Base-by-base conservation (phyloP, 2,329 filamentous ascomycete species). In the Massarina eburnea region DNA sequence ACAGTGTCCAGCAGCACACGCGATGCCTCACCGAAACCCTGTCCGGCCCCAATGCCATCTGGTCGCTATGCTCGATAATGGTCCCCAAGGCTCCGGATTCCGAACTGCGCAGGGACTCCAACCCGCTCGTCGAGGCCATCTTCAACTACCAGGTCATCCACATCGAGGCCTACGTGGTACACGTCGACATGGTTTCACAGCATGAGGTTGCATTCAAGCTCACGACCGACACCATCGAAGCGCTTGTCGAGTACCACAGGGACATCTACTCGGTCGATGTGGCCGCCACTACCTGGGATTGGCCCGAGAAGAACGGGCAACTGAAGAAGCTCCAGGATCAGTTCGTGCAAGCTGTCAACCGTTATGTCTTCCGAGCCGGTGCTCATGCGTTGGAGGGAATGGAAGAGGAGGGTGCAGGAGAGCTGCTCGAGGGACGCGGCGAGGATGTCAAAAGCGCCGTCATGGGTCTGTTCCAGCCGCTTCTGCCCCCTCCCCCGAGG, bases 191-290 rank as follows among this genome's bases (percentile, higher is more conserved):
- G 91, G 92, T 99, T 49, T 84, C 95, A 64, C 88, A 91, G 73
- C 94, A 95, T 71, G 94, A 97, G 77, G 91, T 99, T 65, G 94
- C 91, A 58, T 97, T 91, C 82, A 99, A 99, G 81, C 82, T 99
- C 65, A 97, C 91, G 19, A 83, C 86, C 47, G 94, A 97, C 70
- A 91, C 91, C 51, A 99, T 99, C 74, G 91, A 96, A 64, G 76
- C 88, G 41, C 82, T 99, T 55, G 86, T 96, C 70, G 89, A 96
- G 70, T 95, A 95, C 73, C 94, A 99, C 81, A 91, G 94, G 78
- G 89, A 96, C 55, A 82, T 97, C 61, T 91, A 95, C 78, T 95
- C 89, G 59, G 82, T 91, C 63, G 89, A 99, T 70, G 86, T 89
- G 62, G 89, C 90, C 58, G 89, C 91, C 62, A 89, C 80, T 71